These are phyloP conservation scores for Psilocybe azurescens DNA, from an alignment of 768 basidiomycete species.

Conservation along the genomic window DNA sequence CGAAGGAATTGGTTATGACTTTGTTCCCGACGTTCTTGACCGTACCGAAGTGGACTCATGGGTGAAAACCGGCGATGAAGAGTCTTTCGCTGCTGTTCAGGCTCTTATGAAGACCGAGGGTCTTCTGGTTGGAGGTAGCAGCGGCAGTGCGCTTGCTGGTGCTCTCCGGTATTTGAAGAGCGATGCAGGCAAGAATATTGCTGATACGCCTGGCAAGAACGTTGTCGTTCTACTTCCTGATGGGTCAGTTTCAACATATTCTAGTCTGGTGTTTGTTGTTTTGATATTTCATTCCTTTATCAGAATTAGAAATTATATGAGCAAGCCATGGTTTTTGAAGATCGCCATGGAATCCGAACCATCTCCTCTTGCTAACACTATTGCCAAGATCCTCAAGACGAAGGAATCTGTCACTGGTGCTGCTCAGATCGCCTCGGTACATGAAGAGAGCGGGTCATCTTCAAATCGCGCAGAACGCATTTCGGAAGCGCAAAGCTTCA, in stretches of 20 bases:
- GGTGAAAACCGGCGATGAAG: constrained; percentile 86
- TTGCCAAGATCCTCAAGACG: constrained; percentile 36
- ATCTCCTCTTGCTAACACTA: constrained; percentile 55
- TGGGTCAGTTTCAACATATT: constrained; percentile 60
- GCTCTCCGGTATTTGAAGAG: constrained; percentile 79
- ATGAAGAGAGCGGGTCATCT: not conserved
- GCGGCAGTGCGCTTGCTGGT: constrained; percentile 84
- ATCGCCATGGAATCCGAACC: constrained; percentile 62
- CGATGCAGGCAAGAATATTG: constrained; percentile 65
- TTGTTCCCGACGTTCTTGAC: constrained; percentile 86
- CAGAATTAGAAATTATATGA: constrained; percentile 94
- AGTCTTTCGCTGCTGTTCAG: constrained; percentile 78
- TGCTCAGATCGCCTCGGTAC: not conserved
- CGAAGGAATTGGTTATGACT: constrained; percentile 98
- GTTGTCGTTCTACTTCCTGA: constrained; percentile 91
- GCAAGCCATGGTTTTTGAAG: constrained; percentile 89
- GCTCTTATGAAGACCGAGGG: constrained; percentile 85
- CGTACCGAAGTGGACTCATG: constrained; percentile 73
- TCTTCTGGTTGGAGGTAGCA: constrained; percentile 91
- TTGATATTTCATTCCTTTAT: constrained; percentile 2
- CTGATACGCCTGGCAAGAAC: constrained; percentile 75
- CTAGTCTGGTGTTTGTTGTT: constrained; percentile 4
- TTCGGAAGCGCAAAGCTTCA: not conserved
- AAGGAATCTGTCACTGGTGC: constrained; percentile 6
- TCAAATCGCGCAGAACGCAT: not conserved